Percentiles rank a stretch among this genome's conserved stretches.
Conservation (phyloP, 1,284 basidiomycete species). For the Phellopilus nigrolimitatus region DNA sequence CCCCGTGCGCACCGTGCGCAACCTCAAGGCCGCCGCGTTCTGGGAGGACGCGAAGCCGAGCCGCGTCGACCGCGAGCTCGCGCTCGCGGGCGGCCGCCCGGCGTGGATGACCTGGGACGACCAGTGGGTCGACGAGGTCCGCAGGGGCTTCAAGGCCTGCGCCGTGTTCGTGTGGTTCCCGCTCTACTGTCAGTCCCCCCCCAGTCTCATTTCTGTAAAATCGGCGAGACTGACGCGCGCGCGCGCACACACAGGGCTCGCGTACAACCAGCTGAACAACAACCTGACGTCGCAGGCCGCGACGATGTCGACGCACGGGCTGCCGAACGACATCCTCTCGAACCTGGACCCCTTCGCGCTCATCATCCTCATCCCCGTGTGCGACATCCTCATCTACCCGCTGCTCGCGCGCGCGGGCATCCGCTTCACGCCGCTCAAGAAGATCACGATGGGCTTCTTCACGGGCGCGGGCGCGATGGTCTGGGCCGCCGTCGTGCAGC, state of each 20-base stretch:
- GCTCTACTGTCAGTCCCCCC: constrained; percentile 51
- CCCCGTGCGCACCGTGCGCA: constrained; percentile 42
- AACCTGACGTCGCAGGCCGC: constrained; percentile 78
- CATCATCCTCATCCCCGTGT: constrained; percentile 71
- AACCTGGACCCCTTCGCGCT: constrained; percentile 77
- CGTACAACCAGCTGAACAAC: constrained; percentile 74
- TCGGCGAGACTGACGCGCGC: constrained; percentile 6
- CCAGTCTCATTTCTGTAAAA: not conserved
- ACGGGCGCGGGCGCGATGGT: constrained; percentile 35
- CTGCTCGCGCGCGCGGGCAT: constrained; percentile 33
- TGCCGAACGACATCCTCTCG: constrained; percentile 79
- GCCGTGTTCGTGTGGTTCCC: constrained; percentile 77
- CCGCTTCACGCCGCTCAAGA: constrained; percentile 37
- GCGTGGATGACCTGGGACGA: constrained; percentile 75
- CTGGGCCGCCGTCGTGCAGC: constrained; percentile 62
- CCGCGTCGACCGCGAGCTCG: constrained; percentile 31
- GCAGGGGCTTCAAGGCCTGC: constrained; percentile 81
- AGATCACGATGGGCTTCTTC: constrained; percentile 42
- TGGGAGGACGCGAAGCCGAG: constrained; percentile 81
- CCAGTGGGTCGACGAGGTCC: constrained; percentile 79
- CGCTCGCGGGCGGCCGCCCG: constrained; percentile 34
- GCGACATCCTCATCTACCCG: constrained; percentile 55
- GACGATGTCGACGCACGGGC: constrained; percentile 64
- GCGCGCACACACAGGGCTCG: constrained; percentile 48
- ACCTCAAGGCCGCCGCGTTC: constrained; percentile 59